Base-by-base conservation (phyloP, 352 stramenopile genomes). In the Globisporangium radiosum region DNA sequence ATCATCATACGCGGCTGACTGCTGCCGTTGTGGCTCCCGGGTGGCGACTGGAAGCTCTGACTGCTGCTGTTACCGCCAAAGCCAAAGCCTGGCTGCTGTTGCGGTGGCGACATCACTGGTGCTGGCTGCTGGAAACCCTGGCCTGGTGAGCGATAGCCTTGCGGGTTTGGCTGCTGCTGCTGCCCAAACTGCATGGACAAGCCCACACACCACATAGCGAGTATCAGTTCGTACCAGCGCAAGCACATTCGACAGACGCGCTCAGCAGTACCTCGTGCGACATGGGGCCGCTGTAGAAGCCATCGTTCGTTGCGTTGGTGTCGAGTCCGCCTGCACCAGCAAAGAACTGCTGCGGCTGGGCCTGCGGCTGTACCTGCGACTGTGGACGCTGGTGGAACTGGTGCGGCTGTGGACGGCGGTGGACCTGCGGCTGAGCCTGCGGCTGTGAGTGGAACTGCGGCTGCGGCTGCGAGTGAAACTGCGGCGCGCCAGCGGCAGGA, bases 331-430 rank as follows among this genome's bases (percentile, higher is more conserved):
- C 25, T 25, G 25, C 25, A 25, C 25, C 50, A 55, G 59, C 42
- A 53, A 59, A 66, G 55, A 66, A 66, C 14, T 47, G 48, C 39
- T 64, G 59, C 37, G 52, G 54, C 49, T 66, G 60, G 15, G 55
- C 38, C 37, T 66, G 61, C 54, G 50, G 59, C 47, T 70, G 75
- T 63, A 2, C 25, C 25, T 65, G 60, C 36, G 54, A 45, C 19
- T 66, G 61, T 47, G 50, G 59, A 45, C 71, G 75, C 63, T 86
- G 76, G 47, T 72, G 76, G 57, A 86, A 86, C 51, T 81, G 71
- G 57, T 83, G 76, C 45, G 73, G 74, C 56, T 84, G 74, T n/a
- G 70, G 70, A n/a, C 65, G 59, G 9, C 68, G 68, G 45, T 77
- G 73, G 57, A 72, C 68, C n/a, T 47, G 43, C 43, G 43, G 43